Percentiles rank a stretch among this genome's conserved stretches.
Conservation (phyloP, 176 grass and related monocot genomes). For the Olyra latifolia region DNA sequence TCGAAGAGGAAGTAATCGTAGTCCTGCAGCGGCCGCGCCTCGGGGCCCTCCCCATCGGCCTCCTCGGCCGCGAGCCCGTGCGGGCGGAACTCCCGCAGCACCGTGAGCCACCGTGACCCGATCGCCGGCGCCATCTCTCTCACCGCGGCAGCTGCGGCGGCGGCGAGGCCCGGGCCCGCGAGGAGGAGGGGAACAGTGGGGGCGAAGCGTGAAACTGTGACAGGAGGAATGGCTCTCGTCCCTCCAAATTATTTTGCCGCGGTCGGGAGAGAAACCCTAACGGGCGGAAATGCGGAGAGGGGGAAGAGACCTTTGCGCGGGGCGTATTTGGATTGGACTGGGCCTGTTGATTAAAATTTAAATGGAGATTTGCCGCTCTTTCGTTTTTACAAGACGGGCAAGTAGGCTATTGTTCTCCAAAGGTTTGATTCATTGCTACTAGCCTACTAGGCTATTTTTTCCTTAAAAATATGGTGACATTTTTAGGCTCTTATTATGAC, state of each 20-base stretch:
- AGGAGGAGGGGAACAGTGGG: neutral
- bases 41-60: constrained; percentile 53
- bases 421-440: no score
- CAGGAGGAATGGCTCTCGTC: neutral
- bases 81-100: constrained; percentile 84
- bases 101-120: constrained; percentile 60
- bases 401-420: no score
- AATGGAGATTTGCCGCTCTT: no score
- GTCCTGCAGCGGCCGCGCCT: constrained; percentile 46
- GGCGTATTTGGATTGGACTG: no score
- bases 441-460: no score
- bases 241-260: neutral
- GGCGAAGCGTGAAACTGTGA: neutral
- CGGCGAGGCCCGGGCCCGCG: neutral
- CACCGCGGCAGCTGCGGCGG: neutral
- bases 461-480: no score
- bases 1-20: constrained; percentile 86
- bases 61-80: constrained; percentile 71
- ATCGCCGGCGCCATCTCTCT: constrained; percentile 34
- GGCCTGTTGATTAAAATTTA: no score
- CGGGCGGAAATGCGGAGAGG: neutral
- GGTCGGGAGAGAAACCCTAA: no score
- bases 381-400: no score
- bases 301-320: neutral
- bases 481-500: no score